Base-by-base conservation (phyloP, 495 filamentous ascomycete species). In the Lindgomyces ingoldianus region DNA sequence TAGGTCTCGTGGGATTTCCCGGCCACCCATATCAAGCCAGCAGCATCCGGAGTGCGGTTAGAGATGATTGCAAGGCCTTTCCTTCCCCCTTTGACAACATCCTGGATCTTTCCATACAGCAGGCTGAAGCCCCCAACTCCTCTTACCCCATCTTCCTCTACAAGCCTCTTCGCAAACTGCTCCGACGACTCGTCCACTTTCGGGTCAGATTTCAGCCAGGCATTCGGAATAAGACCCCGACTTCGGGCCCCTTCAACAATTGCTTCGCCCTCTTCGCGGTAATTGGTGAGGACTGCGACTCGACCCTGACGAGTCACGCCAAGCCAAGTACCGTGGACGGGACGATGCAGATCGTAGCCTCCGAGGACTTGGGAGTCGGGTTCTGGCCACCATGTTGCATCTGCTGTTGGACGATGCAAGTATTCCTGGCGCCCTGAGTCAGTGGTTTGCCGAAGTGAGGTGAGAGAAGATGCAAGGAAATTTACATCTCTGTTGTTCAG, bases 271-370 rank as follows among this genome's bases (percentile, higher is more conserved):
- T 85, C 81, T 78, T 98, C 94, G 55, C 91, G 89, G 72, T 91
- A 97, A 79, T 99, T 99, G 56, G 95, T 98, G 36, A 99, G 81
- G 36, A 95, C 87, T 12, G 95, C 93, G 49, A 99, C 77, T 62
- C 90, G 90, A 16, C 94, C 94, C 30, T 87, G 78, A 60, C 81
- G 85, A 41, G 91, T 97, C 64, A 99, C 82, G 27, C 92, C 94
- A 57, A 98, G 85, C 94, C 95, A 99, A 46, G 95, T 98, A 24
- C 94, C 94, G 53, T 85, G 84, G 22, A 80, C 84, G 14, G 81
- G 65, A 18, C 87, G 82, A 14, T 87, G 82, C 12, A 91, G 80
- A 71, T 91, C 88, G 57, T 86, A 83, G 44, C 87, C 88, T 25
- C 83, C 87, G 24, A 90, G 83, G 65, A 91, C 79, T 65, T 89